Percentiles rank a stretch among this genome's conserved stretches.
Evolutionary conservation across 441 rosid species (phyloP).

Genomic region (Dalechampia spathulata): DNA sequence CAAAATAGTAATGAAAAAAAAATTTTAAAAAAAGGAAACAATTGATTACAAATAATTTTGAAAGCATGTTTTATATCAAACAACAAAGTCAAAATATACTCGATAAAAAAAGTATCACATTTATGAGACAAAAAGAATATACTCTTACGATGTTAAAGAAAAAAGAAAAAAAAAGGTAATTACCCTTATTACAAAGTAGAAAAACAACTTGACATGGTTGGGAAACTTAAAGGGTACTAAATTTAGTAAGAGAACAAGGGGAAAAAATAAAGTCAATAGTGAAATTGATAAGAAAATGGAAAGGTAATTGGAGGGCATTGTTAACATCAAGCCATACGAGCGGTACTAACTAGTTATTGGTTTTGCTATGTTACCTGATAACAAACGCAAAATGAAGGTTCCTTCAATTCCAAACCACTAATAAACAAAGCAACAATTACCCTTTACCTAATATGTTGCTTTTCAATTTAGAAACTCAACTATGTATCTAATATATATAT

Average conservation of each 20-base stretch:
- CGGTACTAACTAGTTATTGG: constrained; percentile 2
- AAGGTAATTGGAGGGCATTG: background rate
- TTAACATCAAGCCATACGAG: background rate
- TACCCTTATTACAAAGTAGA: no score
- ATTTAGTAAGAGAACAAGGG: background rate
- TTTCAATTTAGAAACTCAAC: constrained; percentile 22
- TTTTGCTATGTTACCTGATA: constrained; percentile 19
- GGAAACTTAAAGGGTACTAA: background rate
- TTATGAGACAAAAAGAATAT: no score
- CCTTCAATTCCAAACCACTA: constrained; percentile 27
- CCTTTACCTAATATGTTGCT: constrained; percentile 41
- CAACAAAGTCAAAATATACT: no score
- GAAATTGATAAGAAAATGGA: background rate
- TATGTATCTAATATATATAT: constrained; percentile 10
- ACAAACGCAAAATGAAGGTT: constrained; percentile 23
- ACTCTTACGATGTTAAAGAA: no score
- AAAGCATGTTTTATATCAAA: no score
- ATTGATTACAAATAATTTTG: no score
- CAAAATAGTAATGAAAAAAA: no score
- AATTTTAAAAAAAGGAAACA: no score
- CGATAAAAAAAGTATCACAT: no score
- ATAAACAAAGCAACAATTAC: constrained; percentile 47
- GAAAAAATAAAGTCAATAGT: background rate
- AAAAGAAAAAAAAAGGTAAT: no score
- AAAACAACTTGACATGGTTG: no score